A percentile compares a stretch with the other conserved stretches of the same genome.
Evolutionary conservation across 179 eudicot genomes (phyloP).

Genomic region (Heliamphora pulchella): DNA sequence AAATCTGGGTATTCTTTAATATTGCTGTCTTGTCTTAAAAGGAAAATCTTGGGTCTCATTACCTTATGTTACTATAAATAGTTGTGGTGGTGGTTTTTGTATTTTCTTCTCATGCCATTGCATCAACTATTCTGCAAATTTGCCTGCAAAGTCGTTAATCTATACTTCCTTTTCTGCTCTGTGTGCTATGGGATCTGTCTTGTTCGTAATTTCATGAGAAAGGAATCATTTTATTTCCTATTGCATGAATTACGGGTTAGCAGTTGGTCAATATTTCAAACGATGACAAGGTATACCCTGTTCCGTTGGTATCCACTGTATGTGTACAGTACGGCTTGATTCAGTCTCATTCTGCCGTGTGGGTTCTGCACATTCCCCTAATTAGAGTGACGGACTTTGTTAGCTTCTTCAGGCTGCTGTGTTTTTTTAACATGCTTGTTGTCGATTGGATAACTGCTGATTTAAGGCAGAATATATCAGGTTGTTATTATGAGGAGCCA

Average conservation of each 20-base stretch:
- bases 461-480: neutral
- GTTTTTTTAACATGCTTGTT: neutral
- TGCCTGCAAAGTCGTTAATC: neutral
- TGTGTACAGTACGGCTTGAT: neutral
- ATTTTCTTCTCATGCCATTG: neutral
- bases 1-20: neutral
- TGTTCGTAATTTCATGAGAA: neutral
- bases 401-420: neutral
- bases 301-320: too few relatives aligned
- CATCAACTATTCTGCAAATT: neutral
- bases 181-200: neutral
- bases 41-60: neutral
- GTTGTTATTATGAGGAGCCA: neutral
- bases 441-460: neutral
- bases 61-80: neutral
- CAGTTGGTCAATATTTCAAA: neutral
- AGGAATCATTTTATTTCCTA: neutral
- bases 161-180: neutral
- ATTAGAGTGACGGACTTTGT: neutral
- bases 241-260: neutral
- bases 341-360: neutral
- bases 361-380: too few relatives aligned
- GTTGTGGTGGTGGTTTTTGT: neutral
- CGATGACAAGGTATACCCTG: too few relatives aligned
- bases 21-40: neutral